Evolutionary conservation across 768 basidiomycete species (phyloP).

Genomic region (Psilocybe cyanescens): DNA sequence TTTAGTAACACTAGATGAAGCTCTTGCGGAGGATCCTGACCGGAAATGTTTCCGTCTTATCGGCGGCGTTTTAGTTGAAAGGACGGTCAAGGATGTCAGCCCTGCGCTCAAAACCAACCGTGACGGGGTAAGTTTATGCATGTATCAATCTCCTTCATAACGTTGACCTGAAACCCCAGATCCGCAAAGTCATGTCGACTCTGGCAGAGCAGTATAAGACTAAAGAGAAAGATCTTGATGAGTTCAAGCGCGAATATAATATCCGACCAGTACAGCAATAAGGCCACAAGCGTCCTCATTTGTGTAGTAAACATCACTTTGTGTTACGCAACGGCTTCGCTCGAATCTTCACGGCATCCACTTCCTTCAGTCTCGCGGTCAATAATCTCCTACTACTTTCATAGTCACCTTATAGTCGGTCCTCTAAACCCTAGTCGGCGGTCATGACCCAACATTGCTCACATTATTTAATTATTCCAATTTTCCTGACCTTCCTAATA

Average conservation of each 20-base stretch:
- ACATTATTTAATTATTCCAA: too few relatives aligned
- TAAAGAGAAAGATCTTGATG: constrained; percentile 84
- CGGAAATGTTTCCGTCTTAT: constrained; percentile 97
- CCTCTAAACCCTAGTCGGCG: too few relatives aligned
- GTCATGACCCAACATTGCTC: too few relatives aligned
- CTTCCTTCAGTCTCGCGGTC: too few relatives aligned
- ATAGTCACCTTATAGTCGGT: too few relatives aligned
- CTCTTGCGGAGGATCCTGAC: constrained; percentile 79
- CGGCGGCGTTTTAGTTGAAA: constrained; percentile 93
- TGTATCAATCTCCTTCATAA: constrained; percentile 16
- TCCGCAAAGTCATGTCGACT: constrained; percentile 76
- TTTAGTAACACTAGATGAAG: constrained; percentile 83
- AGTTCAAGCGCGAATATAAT: constrained; percentile 77
- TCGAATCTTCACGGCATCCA: too few relatives aligned
- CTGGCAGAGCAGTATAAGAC: constrained; percentile 87
- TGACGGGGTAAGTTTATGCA: constrained; percentile 67
- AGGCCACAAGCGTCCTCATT: background rate
- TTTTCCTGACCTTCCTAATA: too few relatives aligned
- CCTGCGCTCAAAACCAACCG: constrained; percentile 89
- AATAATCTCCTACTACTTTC: too few relatives aligned
- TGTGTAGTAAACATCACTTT: too few relatives aligned
- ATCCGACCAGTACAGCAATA: constrained; percentile 58
- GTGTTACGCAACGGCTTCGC: too few relatives aligned
- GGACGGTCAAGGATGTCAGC: constrained; percentile 93
- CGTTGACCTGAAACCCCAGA: constrained; percentile 47